phyloP scores from a whole-genome alignment of 257 asterid species.

The Nicotiana benthamiana region DNA sequence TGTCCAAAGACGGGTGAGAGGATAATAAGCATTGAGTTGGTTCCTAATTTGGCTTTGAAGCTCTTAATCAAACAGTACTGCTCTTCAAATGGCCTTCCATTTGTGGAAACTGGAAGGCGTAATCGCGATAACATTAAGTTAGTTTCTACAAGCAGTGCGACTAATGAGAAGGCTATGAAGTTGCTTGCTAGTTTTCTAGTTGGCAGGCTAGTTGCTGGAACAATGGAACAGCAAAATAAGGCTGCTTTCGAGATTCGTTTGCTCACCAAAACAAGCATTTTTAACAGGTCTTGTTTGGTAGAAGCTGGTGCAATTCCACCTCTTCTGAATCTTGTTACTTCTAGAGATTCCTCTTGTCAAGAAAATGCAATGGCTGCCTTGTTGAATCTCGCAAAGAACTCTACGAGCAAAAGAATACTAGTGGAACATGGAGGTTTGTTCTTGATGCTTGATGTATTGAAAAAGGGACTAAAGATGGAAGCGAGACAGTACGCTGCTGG shows the following conservation, averaged over 20 bases:
- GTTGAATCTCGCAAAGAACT: slow-evolving; percentile 52
- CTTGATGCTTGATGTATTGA: slow-evolving; percentile 34
- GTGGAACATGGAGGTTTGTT: slow-evolving; percentile 47
- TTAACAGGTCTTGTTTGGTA: slow-evolving; percentile 66
- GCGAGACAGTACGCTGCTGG: slow-evolving; percentile 80
- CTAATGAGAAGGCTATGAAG: slow-evolving; percentile 40
- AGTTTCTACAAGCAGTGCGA: slow-evolving; percentile 26
- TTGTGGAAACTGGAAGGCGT: slow-evolving; percentile 27
- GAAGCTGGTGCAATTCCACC: slow-evolving; percentile 49
- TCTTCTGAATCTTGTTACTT: slow-evolving; percentile 36
- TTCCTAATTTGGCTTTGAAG: slow-evolving; percentile 62
- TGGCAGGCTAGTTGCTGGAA: slow-evolving; percentile 32
- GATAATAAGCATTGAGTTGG: slow-evolving; percentile 29
- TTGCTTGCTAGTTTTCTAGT: slow-evolving; percentile 51
- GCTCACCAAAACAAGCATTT: slow-evolving; percentile 70
- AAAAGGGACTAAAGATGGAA: slow-evolving; percentile 37
- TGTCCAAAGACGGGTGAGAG: slow-evolving; percentile 79
- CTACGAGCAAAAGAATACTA: slow-evolving; percentile 28
- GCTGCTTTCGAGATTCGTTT: slow-evolving; percentile 61
- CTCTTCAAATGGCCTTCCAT: slow-evolving; percentile 21
- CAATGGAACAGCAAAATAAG: slow-evolving; percentile 30
- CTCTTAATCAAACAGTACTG: slow-evolving; percentile 38
- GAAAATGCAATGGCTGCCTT: slow-evolving; percentile 56
- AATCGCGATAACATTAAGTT: slow-evolving; percentile 8
- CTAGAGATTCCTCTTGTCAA: slow-evolving; percentile 29